Base-by-base conservation (phyloP, 148 eudicot species). In the Bassia scoparia region DNA sequence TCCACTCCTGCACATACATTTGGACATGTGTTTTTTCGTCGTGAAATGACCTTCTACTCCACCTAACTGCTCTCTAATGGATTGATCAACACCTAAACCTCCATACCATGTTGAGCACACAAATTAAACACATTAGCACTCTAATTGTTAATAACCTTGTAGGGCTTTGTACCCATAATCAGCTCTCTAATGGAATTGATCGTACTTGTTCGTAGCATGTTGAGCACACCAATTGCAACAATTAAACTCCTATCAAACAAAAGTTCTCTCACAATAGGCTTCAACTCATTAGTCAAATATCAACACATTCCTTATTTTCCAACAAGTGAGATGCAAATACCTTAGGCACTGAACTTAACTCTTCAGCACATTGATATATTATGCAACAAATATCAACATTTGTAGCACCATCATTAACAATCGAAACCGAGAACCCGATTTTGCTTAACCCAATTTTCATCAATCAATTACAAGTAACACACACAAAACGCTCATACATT, bases 391-490 rank as follows among this genome's bases (percentile, higher is more conserved):
- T 29, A 20, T 60, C 74, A 18, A 24, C 12, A 46, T 10, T 24
- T 5, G 31, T 27, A 33, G 26, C 41, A 48, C 31, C 46, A 72
- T 30, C 52, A 41, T 5, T 17, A 33, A 61, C 6, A 63, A 60
- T 33, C 20, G 9, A 72, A 72, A 67, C 75, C 75, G n/a, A 60
- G 16, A 60, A 72, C 44, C 8, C 58, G 49, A 21, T 20, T 72
- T 21, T 72, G 43, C 56, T 4, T 9, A 1, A 2, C 8, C 55
- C 37, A 72, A 72, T 7, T 4, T 1, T 18, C 55, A 61, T 61
- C 37, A 30, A 72, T 30, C 75, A 72, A 72, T 61, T 67, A 72
- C 75, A 72, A 60, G 26, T 72, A 18, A 72, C 41, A 72, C 75
- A 60, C 7, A 72, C 15, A 46, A 38, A 72, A 4, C 34, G 56